Conservation (phyloP, 257 asterid species). For the Penstemon davidsonii region DNA sequence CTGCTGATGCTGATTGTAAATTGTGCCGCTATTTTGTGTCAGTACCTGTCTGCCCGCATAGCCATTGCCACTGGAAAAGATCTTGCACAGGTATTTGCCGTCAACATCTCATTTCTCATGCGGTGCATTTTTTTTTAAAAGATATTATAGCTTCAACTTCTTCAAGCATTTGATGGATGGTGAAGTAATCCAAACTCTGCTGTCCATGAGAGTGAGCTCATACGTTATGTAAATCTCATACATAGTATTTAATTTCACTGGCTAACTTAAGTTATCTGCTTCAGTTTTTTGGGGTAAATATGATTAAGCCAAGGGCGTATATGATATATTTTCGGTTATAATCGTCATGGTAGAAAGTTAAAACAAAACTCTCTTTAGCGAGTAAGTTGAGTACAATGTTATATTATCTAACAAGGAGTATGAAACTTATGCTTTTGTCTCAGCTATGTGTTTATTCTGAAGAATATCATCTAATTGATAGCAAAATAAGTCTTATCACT, state of each 20-base stretch:
- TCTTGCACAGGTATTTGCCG: constrained; percentile 77
- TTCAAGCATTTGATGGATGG: background rate
- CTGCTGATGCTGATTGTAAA: constrained; percentile 58
- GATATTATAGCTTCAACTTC: background rate
- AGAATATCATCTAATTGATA: background rate
- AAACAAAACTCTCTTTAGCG: background rate
- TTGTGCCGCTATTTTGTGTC: constrained; percentile 75
- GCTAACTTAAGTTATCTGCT: constrained; percentile 14
- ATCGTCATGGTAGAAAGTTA: too few relatives aligned
- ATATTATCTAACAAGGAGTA: background rate
- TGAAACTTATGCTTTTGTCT: background rate
- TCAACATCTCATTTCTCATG: constrained; percentile 13
- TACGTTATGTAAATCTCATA: constrained; percentile 6
- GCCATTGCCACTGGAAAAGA: constrained; percentile 82
- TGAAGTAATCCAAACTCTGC: too few relatives aligned
- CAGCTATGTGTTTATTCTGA: background rate
- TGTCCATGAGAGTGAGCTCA: constrained; percentile 1
- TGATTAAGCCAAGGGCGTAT: background rate
- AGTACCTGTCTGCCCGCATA: constrained; percentile 79
- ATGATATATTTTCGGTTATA: too few relatives aligned
- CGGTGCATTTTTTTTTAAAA: constrained; percentile 5
- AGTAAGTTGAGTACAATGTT: background rate
- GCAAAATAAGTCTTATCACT: background rate
- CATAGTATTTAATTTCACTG: constrained; percentile 6
- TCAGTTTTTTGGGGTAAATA: constrained; percentile 5